Evolutionary conservation across 805 yeast species (phyloP).

Genomic region (Candida stauntonica): DNA sequence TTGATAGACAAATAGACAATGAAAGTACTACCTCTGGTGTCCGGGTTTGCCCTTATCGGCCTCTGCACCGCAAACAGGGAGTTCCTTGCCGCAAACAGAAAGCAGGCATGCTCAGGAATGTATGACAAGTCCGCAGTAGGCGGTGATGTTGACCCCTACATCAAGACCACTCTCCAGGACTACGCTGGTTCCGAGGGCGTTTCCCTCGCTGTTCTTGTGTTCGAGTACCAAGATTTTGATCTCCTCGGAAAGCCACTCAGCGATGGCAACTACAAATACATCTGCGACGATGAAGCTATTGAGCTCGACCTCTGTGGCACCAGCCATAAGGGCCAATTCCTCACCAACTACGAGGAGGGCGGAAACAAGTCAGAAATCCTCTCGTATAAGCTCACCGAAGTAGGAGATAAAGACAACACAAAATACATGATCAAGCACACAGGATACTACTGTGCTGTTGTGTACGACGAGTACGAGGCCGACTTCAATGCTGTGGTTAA

Average conservation of each 20-base stretch:
- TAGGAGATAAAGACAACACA: constrained; percentile 59
- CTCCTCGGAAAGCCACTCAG: constrained; percentile 53
- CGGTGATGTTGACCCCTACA: constrained; percentile 65
- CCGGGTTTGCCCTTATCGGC: not conserved
- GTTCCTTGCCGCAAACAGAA: constrained; percentile 42
- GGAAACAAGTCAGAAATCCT: constrained; percentile 50
- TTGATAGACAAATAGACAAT: not conserved
- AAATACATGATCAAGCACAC: constrained; percentile 67
- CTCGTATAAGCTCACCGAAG: constrained; percentile 48
- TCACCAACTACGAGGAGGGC: constrained; percentile 41
- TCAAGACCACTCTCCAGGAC: constrained; percentile 41
- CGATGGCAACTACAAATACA: constrained; percentile 48
- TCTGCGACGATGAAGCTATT: constrained; percentile 75
- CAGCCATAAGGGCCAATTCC: constrained; percentile 55
- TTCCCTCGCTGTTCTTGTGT: constrained; percentile 64
- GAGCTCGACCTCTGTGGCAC: constrained; percentile 48
- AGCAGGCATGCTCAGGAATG: constrained; percentile 86
- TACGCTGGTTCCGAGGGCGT: constrained; percentile 25
- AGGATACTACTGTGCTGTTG: constrained; percentile 90
- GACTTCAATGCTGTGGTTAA: constrained; percentile 62
- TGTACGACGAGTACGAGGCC: constrained; percentile 40
- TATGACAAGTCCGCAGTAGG: constrained; percentile 85
- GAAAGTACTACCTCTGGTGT: not conserved
- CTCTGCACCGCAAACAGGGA: constrained; percentile 36
- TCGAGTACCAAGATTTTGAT: constrained; percentile 76